Evolutionary conservation across 768 basidiomycete genomes (phyloP).

Genomic region (Trametes cingulata): DNA sequence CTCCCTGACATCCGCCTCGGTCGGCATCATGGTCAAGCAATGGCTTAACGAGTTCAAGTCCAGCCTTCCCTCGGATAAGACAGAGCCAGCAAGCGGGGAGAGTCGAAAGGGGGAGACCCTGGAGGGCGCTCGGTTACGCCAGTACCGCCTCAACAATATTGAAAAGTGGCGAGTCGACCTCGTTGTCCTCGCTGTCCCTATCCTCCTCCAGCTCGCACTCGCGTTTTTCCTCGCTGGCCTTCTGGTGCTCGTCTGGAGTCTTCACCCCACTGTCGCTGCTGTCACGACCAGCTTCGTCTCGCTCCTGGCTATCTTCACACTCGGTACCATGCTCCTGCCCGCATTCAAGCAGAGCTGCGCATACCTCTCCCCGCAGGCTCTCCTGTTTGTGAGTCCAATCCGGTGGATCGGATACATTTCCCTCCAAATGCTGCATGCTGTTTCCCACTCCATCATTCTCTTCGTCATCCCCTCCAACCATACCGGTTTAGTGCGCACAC

Average conservation of each 20-base stretch:
- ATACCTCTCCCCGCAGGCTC: neutral
- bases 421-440: no score
- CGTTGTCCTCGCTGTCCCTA: neutral
- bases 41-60: neutral
- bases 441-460: no score
- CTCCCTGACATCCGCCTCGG: neutral
- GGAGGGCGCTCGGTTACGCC: neutral
- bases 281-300: neutral
- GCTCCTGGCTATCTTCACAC: neutral
- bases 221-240: conserved; percentile 1
- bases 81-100: no score
- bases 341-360: neutral
- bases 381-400: neutral
- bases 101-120: neutral
- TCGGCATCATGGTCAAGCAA: conserved; percentile 4
- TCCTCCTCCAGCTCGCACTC: conserved; percentile 1
- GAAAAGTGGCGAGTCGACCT: neutral
- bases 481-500: no score
- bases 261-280: neutral
- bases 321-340: neutral
- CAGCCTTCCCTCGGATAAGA: neutral
- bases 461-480: no score
- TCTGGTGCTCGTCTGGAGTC: neutral
- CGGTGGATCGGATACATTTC: neutral
- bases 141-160: neutral